These are phyloP conservation scores for Eremothecium gossypii DNA, from an alignment of 1,139 yeast genomes.

Conservation along the genomic window DNA sequence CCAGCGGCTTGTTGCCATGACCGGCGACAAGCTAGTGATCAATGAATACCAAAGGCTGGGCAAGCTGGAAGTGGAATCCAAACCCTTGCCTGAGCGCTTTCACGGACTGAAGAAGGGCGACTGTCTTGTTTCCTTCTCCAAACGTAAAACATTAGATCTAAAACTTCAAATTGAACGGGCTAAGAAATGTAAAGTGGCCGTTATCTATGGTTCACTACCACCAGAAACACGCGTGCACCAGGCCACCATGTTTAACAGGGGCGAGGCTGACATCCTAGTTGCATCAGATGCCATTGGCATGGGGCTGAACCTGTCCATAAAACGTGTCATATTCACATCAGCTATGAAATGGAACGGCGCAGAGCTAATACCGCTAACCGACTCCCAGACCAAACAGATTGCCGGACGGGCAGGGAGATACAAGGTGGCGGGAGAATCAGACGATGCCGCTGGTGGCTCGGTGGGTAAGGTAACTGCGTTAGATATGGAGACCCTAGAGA, in stretches of 20 bases:
- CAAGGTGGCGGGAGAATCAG: conserved; percentile 28
- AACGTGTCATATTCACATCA: conserved; percentile 66
- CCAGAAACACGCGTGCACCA: conserved; percentile 89
- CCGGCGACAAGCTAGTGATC: conserved; percentile 73
- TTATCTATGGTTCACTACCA: conserved; percentile 91
- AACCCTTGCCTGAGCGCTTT: conserved; percentile 30
- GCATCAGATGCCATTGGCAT: conserved; percentile 98
- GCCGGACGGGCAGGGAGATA: conserved; percentile 96
- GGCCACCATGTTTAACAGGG: conserved; percentile 67
- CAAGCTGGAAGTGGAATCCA: conserved; percentile 47
- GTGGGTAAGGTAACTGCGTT: conserved; percentile 57
- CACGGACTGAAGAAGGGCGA: conserved; percentile 57
- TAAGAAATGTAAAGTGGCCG: conserved; percentile 67
- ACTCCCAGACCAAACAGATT: conserved; percentile 75
- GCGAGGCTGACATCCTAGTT: conserved; percentile 67
- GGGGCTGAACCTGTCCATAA: conserved; percentile 85
- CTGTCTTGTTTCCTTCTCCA: conserved; percentile 82
- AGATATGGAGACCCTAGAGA: conserved; percentile 35
- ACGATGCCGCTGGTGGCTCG: conserved; percentile 20
- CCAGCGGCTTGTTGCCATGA: conserved; percentile 44
- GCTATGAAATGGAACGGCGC: conserved; percentile 65
- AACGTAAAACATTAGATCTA: conserved; percentile 53
- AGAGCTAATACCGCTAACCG: conserved; percentile 38
- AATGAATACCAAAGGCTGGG: conserved; percentile 70
- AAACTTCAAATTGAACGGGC: conserved; percentile 56